Base-by-base conservation (phyloP, 768 basidiomycete species). In the Pisolithus microcarpus region DNA sequence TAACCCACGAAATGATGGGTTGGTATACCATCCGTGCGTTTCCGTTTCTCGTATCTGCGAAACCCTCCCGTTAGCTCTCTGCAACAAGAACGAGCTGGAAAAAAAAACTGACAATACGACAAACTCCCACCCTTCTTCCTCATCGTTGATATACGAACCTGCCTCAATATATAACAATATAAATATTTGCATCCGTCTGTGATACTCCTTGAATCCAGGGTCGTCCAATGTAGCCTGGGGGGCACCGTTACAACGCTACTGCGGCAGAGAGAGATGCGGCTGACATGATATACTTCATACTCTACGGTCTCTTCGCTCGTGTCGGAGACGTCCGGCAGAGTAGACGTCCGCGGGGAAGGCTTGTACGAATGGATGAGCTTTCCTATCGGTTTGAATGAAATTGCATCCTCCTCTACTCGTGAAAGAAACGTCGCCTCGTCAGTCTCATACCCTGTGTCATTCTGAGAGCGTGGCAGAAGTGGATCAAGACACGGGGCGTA, bases 1-100 rank as follows among this genome's bases (percentile, higher is more conserved):
- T 95, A 99, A 9, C 95, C 95, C 43, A 87, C 78, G 58, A 98
- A 96, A 70, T 97, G 95, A 67, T 96, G 95, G 5, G 84, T 80
- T 13, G 70, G 56, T 3, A 74, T 73, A 54, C 75, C 69, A 7
- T 79, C 72, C 58, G 65, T 75, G 53, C 85, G 75, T 62, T 81
- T 84, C 28, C 91, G 81, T 59, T 86, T 89, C 68, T 97, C 91
- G 64, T 83, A 96, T 48, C 91, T 95, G 61, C 19, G 44, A 18
- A 18, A 47, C 19, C 9, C 19, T 36, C 18, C 11, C 6, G 3
- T 46, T 15, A 37, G 45, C 31, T 11, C 16, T 28, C 9, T 23
- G 45, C 7, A 4, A 11, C 9, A 31, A 16, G 31, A 16, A 21
- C 34, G 9, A 16, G 31, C 38, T 3, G 21, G n/a, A n/a, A 23